A percentile compares a stretch with the other conserved stretches of the same genome.
These are phyloP conservation scores for Ilyonectria robusta DNA, from an alignment of 2,329 filamentous ascomycete genomes.

Conservation along the genomic window DNA sequence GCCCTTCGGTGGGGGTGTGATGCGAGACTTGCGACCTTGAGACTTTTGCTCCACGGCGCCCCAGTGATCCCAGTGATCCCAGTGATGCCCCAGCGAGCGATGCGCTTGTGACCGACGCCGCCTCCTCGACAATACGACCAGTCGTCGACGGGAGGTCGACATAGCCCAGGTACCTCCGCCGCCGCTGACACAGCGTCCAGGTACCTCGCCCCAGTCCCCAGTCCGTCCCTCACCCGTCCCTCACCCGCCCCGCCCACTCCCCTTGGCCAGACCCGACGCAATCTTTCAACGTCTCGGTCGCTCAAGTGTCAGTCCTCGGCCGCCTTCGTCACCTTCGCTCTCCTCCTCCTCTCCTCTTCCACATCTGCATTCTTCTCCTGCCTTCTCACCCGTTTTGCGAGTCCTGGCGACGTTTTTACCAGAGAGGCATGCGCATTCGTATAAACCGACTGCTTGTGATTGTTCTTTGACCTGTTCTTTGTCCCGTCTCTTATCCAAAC, in stretches of 20 bases:
- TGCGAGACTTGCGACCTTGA: constrained; percentile 1
- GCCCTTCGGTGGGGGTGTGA: neutral
- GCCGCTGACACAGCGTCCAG: constrained; percentile 1
- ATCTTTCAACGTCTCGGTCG: constrained; percentile 26
- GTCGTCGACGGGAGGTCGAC: constrained; percentile 9
- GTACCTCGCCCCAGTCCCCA: constrained; percentile 23
- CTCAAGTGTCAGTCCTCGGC: constrained; percentile 12
- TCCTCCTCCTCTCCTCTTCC: constrained; percentile 4
- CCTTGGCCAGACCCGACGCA: constrained; percentile 18
- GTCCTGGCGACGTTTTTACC: constrained; percentile 7
- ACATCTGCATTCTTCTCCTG: neutral
- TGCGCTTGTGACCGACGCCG: constrained; percentile 29
- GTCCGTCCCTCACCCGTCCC: constrained; percentile 3
- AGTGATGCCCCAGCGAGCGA: constrained; percentile 3
- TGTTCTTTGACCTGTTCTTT: constrained; percentile 17
- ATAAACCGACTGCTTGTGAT: neutral
- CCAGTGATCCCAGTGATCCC: constrained; percentile 2
- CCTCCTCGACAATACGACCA: constrained; percentile 5
- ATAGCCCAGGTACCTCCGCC: constrained; percentile 24
- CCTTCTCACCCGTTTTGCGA: neutral
- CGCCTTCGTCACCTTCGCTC: constrained; percentile 8
- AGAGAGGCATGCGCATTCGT: constrained; percentile 1
- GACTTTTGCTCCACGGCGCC: constrained; percentile 8
- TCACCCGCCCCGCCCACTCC: constrained; percentile 21
- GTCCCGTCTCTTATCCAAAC: neutral